These are phyloP conservation scores for Ilex asprella DNA, from an alignment of 257 asterid genomes.

Conservation along the genomic window DNA sequence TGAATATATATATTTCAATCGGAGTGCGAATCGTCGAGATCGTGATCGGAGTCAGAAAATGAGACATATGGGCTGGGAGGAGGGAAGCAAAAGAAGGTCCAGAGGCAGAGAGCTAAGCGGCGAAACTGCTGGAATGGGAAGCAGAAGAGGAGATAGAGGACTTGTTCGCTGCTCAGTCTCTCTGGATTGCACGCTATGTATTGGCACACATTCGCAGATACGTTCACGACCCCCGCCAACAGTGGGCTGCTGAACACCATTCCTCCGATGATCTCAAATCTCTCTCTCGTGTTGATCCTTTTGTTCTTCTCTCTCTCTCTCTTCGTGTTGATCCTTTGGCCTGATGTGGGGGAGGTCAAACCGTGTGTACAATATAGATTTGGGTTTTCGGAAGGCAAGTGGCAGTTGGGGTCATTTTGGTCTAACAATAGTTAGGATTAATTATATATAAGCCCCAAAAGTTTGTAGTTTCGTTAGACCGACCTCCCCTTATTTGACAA, in stretches of 20 bases:
- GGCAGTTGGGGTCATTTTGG: too few relatives aligned
- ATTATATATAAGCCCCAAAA: too few relatives aligned
- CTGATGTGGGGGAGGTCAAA: too few relatives aligned
- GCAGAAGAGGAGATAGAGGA: conserved; percentile 64
- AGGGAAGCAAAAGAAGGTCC: conserved; percentile 70
- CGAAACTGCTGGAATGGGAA: conserved; percentile 72
- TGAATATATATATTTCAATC: conserved; percentile 19
- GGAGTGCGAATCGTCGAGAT: conserved; percentile 36
- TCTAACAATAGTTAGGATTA: too few relatives aligned
- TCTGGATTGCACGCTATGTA: conserved; percentile 82
- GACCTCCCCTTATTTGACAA: too few relatives aligned
- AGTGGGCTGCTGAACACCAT: conserved; percentile 72
- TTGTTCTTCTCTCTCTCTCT: neutral
- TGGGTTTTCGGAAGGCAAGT: too few relatives aligned
- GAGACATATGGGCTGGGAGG: conserved; percentile 21
- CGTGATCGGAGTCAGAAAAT: conserved; percentile 33
- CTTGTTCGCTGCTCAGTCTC: conserved; percentile 57
- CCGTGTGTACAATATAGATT: too few relatives aligned
- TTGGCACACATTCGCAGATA: conserved; percentile 66
- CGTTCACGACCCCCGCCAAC: conserved; percentile 54
- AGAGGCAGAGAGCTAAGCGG: conserved; percentile 60
- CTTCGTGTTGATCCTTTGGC: too few relatives aligned
- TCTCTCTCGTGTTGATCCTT: neutral
- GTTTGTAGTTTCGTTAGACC: too few relatives aligned
- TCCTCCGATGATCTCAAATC: neutral